These are phyloP conservation scores for Evansstolkia leycettana DNA, from an alignment of 495 filamentous ascomycete genomes.

Conservation along the genomic window DNA sequence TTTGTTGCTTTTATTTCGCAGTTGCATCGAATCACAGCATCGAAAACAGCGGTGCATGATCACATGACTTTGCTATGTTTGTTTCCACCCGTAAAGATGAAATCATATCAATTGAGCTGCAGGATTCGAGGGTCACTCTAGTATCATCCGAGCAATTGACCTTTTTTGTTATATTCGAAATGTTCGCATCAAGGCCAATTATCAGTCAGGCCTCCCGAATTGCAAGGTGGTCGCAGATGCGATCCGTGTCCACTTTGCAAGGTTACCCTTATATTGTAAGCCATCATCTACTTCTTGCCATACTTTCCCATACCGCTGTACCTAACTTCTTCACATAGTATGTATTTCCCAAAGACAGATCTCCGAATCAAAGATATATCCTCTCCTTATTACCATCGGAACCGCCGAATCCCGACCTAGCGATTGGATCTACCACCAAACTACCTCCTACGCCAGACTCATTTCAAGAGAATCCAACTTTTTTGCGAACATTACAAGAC, in stretches of 20 bases:
- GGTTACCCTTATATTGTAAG: slow-evolving; percentile 44
- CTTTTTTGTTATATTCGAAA: slow-evolving; percentile 4
- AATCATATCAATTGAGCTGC: too few species aligned
- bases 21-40: neutral
- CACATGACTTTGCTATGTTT: slow-evolving; percentile 25
- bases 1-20: too few species aligned
- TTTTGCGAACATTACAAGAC: slow-evolving; percentile 61
- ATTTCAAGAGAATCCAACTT: slow-evolving; percentile 65
- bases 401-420: slow-evolving; percentile 54
- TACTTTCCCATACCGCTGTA: slow-evolving; percentile 4
- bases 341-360: slow-evolving; percentile 44
- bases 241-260: slow-evolving; percentile 39
- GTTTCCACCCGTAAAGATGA: too few species aligned
- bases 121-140: too few species aligned
- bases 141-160: neutral
- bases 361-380: slow-evolving; percentile 34
- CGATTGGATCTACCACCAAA: slow-evolving; percentile 62
- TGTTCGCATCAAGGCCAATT: slow-evolving; percentile 16
- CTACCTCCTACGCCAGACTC: slow-evolving; percentile 68
- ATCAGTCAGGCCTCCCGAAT: slow-evolving; percentile 9
- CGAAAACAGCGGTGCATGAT: slow-evolving; percentile 6
- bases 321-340: slow-evolving; percentile 42
- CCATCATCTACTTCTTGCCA: neutral
- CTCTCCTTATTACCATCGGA: slow-evolving; percentile 65
- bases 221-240: slow-evolving; percentile 17